Base-by-base conservation (phyloP, 768 basidiomycete genomes). In the Trametes punicea region DNA sequence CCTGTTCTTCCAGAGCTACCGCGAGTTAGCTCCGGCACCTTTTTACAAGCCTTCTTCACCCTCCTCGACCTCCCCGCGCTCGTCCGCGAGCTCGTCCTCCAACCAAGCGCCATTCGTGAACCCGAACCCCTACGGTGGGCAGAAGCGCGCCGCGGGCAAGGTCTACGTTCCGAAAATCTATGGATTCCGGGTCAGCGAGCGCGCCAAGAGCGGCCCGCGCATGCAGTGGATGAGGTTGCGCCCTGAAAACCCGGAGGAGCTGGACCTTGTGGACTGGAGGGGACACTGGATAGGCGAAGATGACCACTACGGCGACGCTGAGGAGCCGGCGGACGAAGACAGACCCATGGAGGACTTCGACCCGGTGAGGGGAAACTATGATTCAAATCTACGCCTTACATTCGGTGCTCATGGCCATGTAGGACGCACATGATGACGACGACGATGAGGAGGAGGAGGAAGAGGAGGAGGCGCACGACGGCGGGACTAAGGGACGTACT, bases 1-100 rank as follows among this genome's bases (percentile, higher is more conserved):
- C 66, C 79, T 99, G 23, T 96, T 98, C 75, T 98, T 98, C 81
- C 94, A 98, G 69, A 94, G 90, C 60, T 98, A 96, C 74, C 90
- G 91, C 23, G 93, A 96, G 69, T 81, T 95, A n/a, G 85, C 92
- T 8, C 90, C 95, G 0, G 91, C 93, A 23, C 93, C 95, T 2
- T 98, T 93, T 74, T 94, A 84, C 82, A 90, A 88, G 62, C 80
- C 84, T 6, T 75, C 79, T 11, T 72, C 81, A 2, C 79, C 81
- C 13, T 71, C 76, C 15, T 72, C 79, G 6, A 77, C 82, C 5
- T 85, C 87, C 2, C 73, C 83, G 7, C 72, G 74, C 47, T 80
- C 80, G 3, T 64, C 65, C 4, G 61, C 56, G 0, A 63, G 65
- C 55, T 63, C 62, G 15, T 77, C 78, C 16, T 75, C 74, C 29